phyloP scores from a whole-genome alignment of 164 flowering plant species.

The Vitis cinerea region DNA sequence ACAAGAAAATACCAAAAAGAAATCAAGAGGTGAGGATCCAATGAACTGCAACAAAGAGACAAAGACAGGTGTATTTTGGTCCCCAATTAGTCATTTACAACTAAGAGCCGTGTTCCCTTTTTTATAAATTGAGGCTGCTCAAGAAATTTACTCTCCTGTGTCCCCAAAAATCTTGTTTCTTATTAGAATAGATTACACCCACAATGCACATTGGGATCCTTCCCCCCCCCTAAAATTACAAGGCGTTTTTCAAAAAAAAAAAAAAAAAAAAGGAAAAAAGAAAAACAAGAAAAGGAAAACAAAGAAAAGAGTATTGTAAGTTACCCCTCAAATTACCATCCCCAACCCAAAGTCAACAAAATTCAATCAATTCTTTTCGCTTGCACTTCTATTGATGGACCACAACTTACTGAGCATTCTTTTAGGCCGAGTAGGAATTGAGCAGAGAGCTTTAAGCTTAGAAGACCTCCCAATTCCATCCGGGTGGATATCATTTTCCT shows the following conservation, averaged over 20 bases:
- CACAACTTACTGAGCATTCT: constrained; percentile 82
- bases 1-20: too few species aligned
- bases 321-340: constrained; percentile 14
- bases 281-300: too few species aligned
- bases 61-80: constrained; percentile 13
- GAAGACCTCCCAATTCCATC: constrained; percentile 41
- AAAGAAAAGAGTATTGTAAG: not conserved
- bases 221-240: constrained; percentile 16
- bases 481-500: constrained; percentile 33
- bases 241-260: constrained; percentile 10
- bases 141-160: constrained; percentile 1
- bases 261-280: not conserved
- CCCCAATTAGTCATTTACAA: constrained; percentile 16
- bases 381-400: constrained; percentile 59
- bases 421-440: constrained; percentile 69
- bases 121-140: constrained; percentile 1
- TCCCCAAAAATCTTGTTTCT: constrained; percentile 19
- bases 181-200: constrained; percentile 36
- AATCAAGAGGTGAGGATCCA: constrained; percentile 17
- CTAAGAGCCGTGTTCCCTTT: constrained; percentile 5
- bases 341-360: constrained; percentile 16
- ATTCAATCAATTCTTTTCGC: constrained; percentile 56
- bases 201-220: constrained; percentile 33
- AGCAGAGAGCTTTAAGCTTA: constrained; percentile 50
- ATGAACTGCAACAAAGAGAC: constrained; percentile 10